Conservation (phyloP, 108 stramenopile species). For the Conticribra guillardii region DNA sequence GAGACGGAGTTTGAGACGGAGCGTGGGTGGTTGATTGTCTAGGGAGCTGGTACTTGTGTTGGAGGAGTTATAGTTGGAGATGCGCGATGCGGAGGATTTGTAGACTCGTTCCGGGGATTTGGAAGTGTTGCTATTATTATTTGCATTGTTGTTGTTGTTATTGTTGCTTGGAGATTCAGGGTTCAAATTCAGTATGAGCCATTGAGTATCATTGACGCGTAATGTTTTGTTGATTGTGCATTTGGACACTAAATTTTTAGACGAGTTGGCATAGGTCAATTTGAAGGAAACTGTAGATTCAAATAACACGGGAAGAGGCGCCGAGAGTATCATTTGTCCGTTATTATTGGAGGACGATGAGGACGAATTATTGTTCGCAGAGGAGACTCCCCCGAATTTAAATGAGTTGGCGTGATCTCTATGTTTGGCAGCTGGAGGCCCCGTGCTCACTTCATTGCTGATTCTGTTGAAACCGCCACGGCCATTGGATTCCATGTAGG, state of each 20-base stretch:
- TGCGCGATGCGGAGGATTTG: neutral
- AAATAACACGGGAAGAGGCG: constrained; percentile 60
- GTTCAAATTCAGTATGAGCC: constrained; percentile 74
- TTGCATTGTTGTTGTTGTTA: neutral
- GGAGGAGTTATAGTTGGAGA: constrained; percentile 10
- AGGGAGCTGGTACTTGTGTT: constrained; percentile 20
- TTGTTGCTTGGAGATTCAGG: constrained; percentile 1
- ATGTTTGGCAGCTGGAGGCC: constrained; percentile 77
- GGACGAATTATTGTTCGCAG: neutral
- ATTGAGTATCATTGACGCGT: constrained; percentile 64
- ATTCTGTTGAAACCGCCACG: neutral
- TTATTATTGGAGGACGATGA: neutral
- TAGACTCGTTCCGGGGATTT: neutral
- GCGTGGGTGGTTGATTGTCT: constrained; percentile 58
- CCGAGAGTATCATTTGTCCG: constrained; percentile 36
- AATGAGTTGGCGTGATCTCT: constrained; percentile 74
- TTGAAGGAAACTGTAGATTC: constrained; percentile 46
- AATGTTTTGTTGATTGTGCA: constrained; percentile 41
- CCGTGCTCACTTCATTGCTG: constrained; percentile 50
- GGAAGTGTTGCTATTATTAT: too few species aligned
- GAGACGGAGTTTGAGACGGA: constrained; percentile 72
- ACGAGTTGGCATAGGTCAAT: constrained; percentile 48
- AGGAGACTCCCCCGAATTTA: constrained; percentile 52
- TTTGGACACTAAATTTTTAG: constrained; percentile 38
- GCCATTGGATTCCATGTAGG: constrained; percentile 32